Evolutionary conservation across 345 rosid genomes (phyloP).

Genomic region (Linum tenue): DNA sequence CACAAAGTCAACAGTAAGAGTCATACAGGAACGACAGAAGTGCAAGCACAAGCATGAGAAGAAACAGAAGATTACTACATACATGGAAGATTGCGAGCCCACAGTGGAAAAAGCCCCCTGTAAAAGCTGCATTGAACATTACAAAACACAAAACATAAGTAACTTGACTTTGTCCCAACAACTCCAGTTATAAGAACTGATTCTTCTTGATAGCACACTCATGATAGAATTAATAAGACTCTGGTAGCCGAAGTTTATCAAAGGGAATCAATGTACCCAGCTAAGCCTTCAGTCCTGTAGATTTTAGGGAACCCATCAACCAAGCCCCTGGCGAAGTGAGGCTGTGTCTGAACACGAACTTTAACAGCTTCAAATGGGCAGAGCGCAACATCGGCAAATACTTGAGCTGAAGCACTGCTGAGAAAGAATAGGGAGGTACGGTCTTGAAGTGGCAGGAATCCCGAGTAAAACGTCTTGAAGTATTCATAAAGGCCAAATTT

Average conservation of each 20-base stretch:
- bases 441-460: constrained; percentile 28
- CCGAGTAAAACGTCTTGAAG: constrained; percentile 50
- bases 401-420: constrained; percentile 62
- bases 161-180: no score
- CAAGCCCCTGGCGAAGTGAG: constrained; percentile 49
- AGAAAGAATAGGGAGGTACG: constrained; percentile 40
- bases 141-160: constrained; percentile 6
- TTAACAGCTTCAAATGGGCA: constrained; percentile 65
- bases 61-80: not conserved
- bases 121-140: constrained; percentile 26
- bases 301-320: constrained; percentile 50
- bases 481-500: constrained; percentile 60
- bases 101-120: constrained; percentile 31
- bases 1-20: constrained; percentile 7
- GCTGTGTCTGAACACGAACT: constrained; percentile 59
- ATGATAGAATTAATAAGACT: no score
- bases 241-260: not conserved
- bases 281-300: constrained; percentile 40
- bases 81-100: constrained; percentile 43
- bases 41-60: not conserved
- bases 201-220: no score
- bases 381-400: constrained; percentile 57
- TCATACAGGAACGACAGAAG: not conserved
- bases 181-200: no score
- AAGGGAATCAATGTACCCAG: constrained; percentile 31